Percentiles rank a stretch among this genome's conserved stretches.
These are phyloP conservation scores for Cetradonia linearis DNA, from an alignment of 495 filamentous ascomycete species.

Conservation along the genomic window DNA sequence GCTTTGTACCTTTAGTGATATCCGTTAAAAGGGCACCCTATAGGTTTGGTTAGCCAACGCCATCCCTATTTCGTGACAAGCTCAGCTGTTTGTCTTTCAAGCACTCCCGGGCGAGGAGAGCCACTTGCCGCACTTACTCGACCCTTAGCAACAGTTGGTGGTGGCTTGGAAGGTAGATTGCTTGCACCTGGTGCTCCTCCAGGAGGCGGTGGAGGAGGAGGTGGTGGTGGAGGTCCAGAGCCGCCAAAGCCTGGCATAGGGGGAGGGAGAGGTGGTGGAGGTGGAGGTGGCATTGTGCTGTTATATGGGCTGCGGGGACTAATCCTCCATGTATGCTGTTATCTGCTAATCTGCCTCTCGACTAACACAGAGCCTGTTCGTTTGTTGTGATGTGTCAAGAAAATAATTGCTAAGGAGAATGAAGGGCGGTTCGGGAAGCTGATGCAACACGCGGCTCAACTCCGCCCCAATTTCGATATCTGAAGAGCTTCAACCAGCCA, in stretches of 20 bases:
- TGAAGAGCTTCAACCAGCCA: background rate
- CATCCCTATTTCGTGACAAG: background rate
- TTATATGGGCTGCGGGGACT: background rate
- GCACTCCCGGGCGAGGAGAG: background rate
- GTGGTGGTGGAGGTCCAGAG: constrained; percentile 58
- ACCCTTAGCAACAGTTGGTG: constrained; percentile 39
- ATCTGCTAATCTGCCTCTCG: too few species aligned
- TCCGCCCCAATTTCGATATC: constrained; percentile 1
- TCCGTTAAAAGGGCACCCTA: constrained; percentile 84
- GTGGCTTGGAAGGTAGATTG: constrained; percentile 39
- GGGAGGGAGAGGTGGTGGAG: constrained; percentile 54
- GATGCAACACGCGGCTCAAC: constrained; percentile 7
- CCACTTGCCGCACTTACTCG: constrained; percentile 39
- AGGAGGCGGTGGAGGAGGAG: constrained; percentile 57
- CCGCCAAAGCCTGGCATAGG: constrained; percentile 46
- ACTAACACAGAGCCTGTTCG: background rate
- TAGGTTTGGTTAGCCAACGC: constrained; percentile 17
- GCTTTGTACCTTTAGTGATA: constrained; percentile 67
- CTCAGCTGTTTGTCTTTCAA: background rate
- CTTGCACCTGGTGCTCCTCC: constrained; percentile 29
- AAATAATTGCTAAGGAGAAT: background rate
- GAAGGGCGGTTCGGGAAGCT: background rate
- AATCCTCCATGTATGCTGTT: background rate
- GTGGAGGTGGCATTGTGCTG: constrained; percentile 52
- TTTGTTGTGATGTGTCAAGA: background rate